phyloP scores from a whole-genome alignment of 2,329 filamentous ascomycete genomes.

The Alternaria consortialis region DNA sequence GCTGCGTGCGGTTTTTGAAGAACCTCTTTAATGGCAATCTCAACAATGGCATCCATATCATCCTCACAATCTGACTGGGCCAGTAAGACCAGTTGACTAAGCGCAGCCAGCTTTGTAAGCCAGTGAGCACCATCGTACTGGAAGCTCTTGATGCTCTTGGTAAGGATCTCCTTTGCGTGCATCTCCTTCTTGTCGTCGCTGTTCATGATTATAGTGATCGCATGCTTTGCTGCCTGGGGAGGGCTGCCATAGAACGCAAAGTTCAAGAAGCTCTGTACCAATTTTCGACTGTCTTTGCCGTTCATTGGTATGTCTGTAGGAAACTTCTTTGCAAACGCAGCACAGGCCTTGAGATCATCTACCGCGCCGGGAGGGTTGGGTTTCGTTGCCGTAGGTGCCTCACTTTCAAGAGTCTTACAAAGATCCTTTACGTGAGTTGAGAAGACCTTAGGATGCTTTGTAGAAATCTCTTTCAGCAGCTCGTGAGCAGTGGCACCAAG shows the following conservation, averaged over 20 bases:
- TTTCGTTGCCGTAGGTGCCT: constrained; percentile 75
- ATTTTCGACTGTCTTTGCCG: constrained; percentile 71
- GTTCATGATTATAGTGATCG: constrained; percentile 86
- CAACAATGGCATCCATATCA: constrained; percentile 77
- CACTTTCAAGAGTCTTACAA: constrained; percentile 83
- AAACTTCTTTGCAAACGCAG: constrained; percentile 87
- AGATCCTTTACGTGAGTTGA: constrained; percentile 92
- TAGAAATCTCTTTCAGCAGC: constrained; percentile 89
- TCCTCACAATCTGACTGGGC: constrained; percentile 75
- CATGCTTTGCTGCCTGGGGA: constrained; percentile 88
- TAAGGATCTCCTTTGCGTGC: constrained; percentile 83
- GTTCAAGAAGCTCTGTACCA: constrained; percentile 79
- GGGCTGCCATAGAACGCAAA: constrained; percentile 86
- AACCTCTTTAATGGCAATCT: constrained; percentile 78
- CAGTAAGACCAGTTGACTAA: constrained; percentile 79
- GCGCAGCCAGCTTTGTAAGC: constrained; percentile 74
- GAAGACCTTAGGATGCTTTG: constrained; percentile 87
- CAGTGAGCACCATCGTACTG: constrained; percentile 77
- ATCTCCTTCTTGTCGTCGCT: constrained; percentile 81
- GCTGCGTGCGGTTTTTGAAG: constrained; percentile 72
- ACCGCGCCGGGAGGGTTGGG: constrained; percentile 78
- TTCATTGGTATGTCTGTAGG: constrained; percentile 77
- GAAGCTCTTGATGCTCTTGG: constrained; percentile 78
- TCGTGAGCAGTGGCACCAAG: constrained; percentile 84
- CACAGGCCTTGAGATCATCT: constrained; percentile 91